Evolutionary conservation across 768 basidiomycete genomes (phyloP), one percentile per base, ranked within the genome.

Genomic region (Lentinula detonsa): DNA sequence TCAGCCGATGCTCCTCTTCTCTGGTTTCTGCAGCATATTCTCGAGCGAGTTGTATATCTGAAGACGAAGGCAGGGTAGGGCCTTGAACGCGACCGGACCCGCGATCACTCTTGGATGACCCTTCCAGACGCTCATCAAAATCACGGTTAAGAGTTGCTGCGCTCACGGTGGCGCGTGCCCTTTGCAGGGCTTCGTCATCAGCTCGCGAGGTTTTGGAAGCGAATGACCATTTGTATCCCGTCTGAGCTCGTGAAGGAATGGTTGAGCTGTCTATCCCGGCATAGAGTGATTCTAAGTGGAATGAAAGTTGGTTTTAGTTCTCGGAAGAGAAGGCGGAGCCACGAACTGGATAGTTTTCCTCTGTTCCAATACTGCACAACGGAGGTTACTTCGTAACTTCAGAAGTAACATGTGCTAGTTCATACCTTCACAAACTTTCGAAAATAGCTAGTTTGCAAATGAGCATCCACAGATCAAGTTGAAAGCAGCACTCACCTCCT

Each of bases 181-280:
- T 73, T 13, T 78, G 80, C n/a, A 92, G 70, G 0, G 85, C 83
- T 1, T 80, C 80, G 11, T 71, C 72, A 39, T 93, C 89, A 0
- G 78, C 80, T n/a, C 78, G 76, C 18, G 82, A 83, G 2, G 75
- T 68, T 60, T 90, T 90, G 18, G 85, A 81, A 2, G 88, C 86
- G 68, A 95, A 95, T 0, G 85, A 84, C 93, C 93, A 95, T 74
- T 91, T 93, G 73, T 93, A 94, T 0, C 81, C 85, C 4, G 94
- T 95, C 61, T 90, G 86, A 50, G 82, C 77, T 37, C 84, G 86
- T 2, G 90, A 85, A 6, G 82, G 68, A 37, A 82, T 75, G 2
- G 76, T 73, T 2, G 81, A 76, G 10, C 83, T 76, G 63, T 82
- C 84, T 62, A 90, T 77, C 16, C 86, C 86, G 18, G 80, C 74